Conservation (phyloP, 441 rosid species). For the Bocquillonia castaneifolia region DNA sequence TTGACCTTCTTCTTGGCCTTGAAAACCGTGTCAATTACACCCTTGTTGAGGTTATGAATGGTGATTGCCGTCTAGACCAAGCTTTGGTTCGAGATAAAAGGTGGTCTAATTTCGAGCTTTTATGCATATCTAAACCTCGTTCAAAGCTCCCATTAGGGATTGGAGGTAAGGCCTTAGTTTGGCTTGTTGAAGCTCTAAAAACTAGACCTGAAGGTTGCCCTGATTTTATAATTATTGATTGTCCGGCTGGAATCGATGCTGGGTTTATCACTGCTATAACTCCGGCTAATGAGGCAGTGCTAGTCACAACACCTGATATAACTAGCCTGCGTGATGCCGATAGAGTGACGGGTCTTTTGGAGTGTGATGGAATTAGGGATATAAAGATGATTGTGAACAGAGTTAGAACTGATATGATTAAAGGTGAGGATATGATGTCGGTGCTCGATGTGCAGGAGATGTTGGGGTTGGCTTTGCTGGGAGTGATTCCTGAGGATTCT, state of each 20-base stretch:
- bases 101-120: conserved; percentile 88
- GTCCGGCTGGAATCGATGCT: conserved; percentile 92
- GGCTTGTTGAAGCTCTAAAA: conserved; percentile 83
- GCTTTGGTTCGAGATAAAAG: conserved; percentile 84
- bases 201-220: conserved; percentile 64
- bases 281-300: conserved; percentile 83
- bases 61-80: conserved; percentile 88
- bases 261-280: conserved; percentile 93
- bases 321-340: conserved; percentile 85
- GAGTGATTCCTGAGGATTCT: conserved; percentile 84
- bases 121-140: conserved; percentile 85
- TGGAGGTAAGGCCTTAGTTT: conserved; percentile 80
- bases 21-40: conserved; percentile 93
- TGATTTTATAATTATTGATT: conserved; percentile 77
- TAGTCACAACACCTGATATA: conserved; percentile 85
- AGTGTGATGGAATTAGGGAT: conserved; percentile 87
- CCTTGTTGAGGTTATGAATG: conserved; percentile 78
- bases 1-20: conserved; percentile 85
- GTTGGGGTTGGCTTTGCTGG: conserved; percentile 79
- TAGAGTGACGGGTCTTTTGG: conserved; percentile 75
- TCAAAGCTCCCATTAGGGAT: conserved; percentile 83
- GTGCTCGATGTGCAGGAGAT: conserved; percentile 92
- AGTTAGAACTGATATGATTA: conserved; percentile 94
- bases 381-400: conserved; percentile 90
- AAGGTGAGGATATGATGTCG: conserved; percentile 97